Evolutionary conservation across 2,329 filamentous ascomycete genomes (phyloP).

Genomic region (Furcasterigmium sp.): DNA sequence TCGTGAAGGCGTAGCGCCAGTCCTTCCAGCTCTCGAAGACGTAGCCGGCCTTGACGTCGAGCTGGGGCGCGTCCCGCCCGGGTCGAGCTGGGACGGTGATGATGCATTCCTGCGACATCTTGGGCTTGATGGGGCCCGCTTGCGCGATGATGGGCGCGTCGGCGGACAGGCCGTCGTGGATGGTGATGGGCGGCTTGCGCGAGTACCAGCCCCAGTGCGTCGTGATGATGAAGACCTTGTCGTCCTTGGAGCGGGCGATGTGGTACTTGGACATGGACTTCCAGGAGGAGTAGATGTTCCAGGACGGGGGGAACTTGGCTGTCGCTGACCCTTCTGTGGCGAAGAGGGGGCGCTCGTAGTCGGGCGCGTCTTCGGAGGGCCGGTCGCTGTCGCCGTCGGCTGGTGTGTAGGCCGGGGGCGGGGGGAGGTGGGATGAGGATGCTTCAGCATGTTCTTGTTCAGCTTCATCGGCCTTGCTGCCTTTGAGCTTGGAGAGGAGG

Average conservation of each 20-base stretch:
- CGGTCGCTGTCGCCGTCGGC: not conserved
- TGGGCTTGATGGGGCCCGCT: not conserved
- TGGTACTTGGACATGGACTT: slow-evolving; percentile 5
- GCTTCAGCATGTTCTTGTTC: not conserved
- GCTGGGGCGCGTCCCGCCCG: not conserved
- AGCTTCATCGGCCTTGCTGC: not conserved
- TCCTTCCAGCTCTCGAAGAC: not conserved
- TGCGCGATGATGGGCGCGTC: slow-evolving; percentile 3
- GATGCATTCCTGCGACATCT: not conserved
- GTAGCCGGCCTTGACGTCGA: not conserved
- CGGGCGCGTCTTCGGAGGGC: not conserved
- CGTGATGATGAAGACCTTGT: slow-evolving; percentile 1
- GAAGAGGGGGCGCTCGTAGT: not conserved
- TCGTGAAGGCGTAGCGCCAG: slow-evolving; percentile 2
- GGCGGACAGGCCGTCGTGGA: slow-evolving; percentile 4
- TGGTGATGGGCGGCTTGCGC: slow-evolving; percentile 4
- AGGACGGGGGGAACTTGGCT: slow-evolving; percentile 4
- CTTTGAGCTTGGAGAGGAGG: not conserved
- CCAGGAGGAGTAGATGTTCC: slow-evolving; percentile 8
- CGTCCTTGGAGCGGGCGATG: slow-evolving; percentile 4
- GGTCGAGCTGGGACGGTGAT: slow-evolving; percentile 1
- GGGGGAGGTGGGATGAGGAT: not conserved
- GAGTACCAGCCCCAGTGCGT: slow-evolving; percentile 3
- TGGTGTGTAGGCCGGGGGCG: not conserved
- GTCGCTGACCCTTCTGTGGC: slow-evolving; percentile 1